phyloP scores from a whole-genome alignment of 768 basidiomycete species.

The Naganishia onofrii region DNA sequence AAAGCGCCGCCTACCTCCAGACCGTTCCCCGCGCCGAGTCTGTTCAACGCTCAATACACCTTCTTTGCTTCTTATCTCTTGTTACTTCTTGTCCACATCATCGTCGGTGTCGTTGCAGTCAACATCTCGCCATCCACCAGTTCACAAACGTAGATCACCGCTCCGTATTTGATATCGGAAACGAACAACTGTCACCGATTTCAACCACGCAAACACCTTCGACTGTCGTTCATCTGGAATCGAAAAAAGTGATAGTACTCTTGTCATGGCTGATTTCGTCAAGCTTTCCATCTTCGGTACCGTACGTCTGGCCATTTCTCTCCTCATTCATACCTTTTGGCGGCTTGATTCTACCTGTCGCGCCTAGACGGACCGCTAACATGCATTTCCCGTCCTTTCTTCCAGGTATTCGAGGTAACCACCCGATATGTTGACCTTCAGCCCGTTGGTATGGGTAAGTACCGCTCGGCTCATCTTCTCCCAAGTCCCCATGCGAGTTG shows the following conservation, averaged over 20 bases:
- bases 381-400: not conserved
- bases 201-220: too few species aligned
- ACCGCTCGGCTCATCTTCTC: conserved; percentile 39
- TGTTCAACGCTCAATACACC: not conserved
- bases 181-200: too few species aligned
- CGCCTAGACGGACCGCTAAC: not conserved
- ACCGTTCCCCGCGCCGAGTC: not conserved
- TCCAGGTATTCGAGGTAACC: conserved; percentile 67
- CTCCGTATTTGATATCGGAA: too few species aligned
- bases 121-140: too few species aligned
- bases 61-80: too few species aligned
- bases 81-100: too few species aligned
- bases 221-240: not conserved
- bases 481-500: conserved; percentile 22
- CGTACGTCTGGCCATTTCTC: conserved; percentile 54
- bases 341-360: not conserved
- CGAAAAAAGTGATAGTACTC: not conserved
- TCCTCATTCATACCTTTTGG: not conserved
- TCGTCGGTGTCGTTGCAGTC: too few species aligned
- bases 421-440: conserved; percentile 99
- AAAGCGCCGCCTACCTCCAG: not conserved
- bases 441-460: conserved; percentile 92
- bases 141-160: too few species aligned
- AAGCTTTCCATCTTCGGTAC: conserved; percentile 99
- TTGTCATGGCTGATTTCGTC: conserved; percentile 62